Evolutionary conservation across 305 asterid genomes (phyloP).

Genomic region (Fraxinus ornus): DNA sequence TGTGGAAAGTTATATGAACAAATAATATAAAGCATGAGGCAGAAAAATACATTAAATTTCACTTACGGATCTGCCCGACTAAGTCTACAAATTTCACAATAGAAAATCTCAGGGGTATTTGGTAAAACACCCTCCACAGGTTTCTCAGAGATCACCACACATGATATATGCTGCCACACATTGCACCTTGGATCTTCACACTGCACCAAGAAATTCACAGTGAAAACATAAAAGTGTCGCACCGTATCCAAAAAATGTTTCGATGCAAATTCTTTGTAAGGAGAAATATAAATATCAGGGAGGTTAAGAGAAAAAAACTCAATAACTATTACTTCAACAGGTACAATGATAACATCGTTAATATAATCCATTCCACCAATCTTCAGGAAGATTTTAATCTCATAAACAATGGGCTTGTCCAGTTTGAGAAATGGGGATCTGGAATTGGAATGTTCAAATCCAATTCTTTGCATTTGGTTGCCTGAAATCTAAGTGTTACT

Average conservation of each 20-base stretch:
- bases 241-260: neutral
- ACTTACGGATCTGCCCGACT: constrained; percentile 98
- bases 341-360: neutral
- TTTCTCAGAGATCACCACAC: constrained; percentile 89
- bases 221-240: constrained; percentile 6
- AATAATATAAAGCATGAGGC: neutral
- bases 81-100: constrained; percentile 91
- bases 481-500: neutral
- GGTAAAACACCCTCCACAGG: constrained; percentile 66
- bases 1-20: neutral
- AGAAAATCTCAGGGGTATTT: constrained; percentile 67
- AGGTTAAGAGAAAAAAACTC: constrained; percentile 3
- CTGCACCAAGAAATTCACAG: constrained; percentile 51
- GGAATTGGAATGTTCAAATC: neutral
- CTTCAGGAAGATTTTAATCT: neutral
- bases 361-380: neutral
- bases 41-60: neutral
- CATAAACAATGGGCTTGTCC: neutral
- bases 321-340: constrained; percentile 20
- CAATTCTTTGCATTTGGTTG: neutral
- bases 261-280: constrained; percentile 4
- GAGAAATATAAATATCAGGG: constrained; percentile 6
- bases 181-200: constrained; percentile 89
- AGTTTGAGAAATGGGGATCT: neutral
- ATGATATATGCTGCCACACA: constrained; percentile 91